These are phyloP conservation scores for Prunus mume DNA, from an alignment of 306 rosid genomes.

Conservation along the genomic window DNA sequence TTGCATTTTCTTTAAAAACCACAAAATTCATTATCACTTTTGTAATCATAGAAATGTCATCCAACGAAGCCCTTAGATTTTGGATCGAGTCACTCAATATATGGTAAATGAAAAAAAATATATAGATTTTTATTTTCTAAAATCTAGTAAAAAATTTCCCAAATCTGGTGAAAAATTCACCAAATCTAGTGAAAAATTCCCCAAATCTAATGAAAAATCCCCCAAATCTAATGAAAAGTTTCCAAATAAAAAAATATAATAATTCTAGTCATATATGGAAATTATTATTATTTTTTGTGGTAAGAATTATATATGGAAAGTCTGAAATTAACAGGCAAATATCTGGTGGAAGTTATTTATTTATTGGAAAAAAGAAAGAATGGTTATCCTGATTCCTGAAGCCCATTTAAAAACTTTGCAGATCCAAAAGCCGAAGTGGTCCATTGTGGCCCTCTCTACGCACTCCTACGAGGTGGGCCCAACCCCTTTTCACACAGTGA, in stretches of 20 bases:
- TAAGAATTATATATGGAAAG: too few species aligned
- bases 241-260: not conserved
- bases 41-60: too few species aligned
- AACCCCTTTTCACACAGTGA: not conserved
- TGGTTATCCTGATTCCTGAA: not conserved
- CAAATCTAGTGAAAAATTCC: not conserved
- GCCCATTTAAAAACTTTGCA: constrained; percentile 8
- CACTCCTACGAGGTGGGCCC: constrained; percentile 23
- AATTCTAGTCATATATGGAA: not conserved
- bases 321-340: not conserved
- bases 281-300: not conserved
- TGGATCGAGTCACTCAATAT: not conserved
- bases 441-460: constrained; percentile 7
- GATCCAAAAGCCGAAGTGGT: constrained; percentile 1
- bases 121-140: not conserved
- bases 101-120: not conserved
- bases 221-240: not conserved
- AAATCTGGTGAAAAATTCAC: too few species aligned
- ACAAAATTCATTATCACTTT: too few species aligned
- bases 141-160: not conserved
- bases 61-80: not conserved
- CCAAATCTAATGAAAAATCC: not conserved
- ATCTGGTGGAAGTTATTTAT: not conserved
- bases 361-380: not conserved
- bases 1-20: too few species aligned